These are phyloP conservation scores for Mallotus japonicus DNA, from an alignment of 441 rosid genomes.

Conservation along the genomic window DNA sequence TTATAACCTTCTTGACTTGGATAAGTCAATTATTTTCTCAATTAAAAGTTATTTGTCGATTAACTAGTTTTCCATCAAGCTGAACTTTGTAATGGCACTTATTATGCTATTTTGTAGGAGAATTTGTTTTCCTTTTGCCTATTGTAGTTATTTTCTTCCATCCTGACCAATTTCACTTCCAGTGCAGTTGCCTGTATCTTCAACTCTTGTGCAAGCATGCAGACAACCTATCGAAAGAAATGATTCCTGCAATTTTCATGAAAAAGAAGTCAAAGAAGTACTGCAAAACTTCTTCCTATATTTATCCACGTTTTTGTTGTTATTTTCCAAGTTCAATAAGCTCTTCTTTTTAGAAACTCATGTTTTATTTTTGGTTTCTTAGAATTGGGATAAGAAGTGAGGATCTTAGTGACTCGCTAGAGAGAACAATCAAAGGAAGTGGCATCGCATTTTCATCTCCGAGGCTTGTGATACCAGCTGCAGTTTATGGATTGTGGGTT, in stretches of 20 bases:
- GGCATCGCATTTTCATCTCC: slow-evolving; percentile 86
- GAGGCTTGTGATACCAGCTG: slow-evolving; percentile 80
- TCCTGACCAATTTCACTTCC: slow-evolving; percentile 37
- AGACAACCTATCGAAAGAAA: slow-evolving; percentile 67
- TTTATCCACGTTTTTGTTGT: neutral
- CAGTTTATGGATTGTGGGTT: slow-evolving; percentile 72
- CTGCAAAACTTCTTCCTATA: slow-evolving; percentile 4
- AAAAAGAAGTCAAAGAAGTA: slow-evolving; percentile 72
- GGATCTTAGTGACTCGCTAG: slow-evolving; percentile 57
- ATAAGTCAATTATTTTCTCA: slow-evolving; percentile 2
- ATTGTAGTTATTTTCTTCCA: slow-evolving; percentile 8
- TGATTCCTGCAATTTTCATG: slow-evolving; percentile 69
- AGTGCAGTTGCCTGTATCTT: slow-evolving; percentile 89
- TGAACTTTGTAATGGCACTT: slow-evolving; percentile 6
- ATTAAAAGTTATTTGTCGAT: neutral
- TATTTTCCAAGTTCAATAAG: neutral
- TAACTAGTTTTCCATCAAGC: neutral
- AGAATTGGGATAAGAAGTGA: slow-evolving; percentile 87
- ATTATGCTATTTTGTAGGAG: neutral
- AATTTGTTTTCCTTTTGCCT: slow-evolving; percentile 3
- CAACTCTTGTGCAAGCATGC: slow-evolving; percentile 70
- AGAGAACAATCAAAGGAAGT: slow-evolving; percentile 65
- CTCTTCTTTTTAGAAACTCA: slow-evolving; percentile 6
- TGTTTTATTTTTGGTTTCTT: slow-evolving; percentile 18
- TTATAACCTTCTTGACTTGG: slow-evolving; percentile 8